Conservation (phyloP, 2,329 filamentous ascomycete species). For the Dactylellina parvicollis region DNA sequence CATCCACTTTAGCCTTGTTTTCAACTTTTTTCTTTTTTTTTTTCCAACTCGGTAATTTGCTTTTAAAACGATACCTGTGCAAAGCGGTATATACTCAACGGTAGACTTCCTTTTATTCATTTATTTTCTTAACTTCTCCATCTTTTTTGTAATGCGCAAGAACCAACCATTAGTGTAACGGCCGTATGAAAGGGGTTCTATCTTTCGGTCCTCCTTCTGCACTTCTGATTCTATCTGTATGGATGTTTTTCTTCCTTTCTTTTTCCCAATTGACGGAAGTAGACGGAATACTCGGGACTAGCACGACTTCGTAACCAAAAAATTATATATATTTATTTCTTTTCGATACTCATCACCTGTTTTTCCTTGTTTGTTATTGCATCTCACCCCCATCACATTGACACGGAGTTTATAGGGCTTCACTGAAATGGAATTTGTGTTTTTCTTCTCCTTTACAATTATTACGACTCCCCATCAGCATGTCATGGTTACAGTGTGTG, state of each 20-base stretch:
- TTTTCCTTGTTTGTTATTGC: slow-evolving; percentile 4
- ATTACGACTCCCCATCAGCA: slow-evolving; percentile 14
- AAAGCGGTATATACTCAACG: slow-evolving; percentile 48
- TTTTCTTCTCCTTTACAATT: slow-evolving; percentile 14
- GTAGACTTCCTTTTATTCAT: slow-evolving; percentile 38
- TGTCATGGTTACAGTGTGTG: slow-evolving; percentile 26
- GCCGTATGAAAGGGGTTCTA: slow-evolving; percentile 46
- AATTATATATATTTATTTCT: slow-evolving; percentile 22
- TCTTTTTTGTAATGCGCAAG: slow-evolving; percentile 48
- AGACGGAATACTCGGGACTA: slow-evolving; percentile 41
- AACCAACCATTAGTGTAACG: slow-evolving; percentile 39
- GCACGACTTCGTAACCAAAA: slow-evolving; percentile 42
- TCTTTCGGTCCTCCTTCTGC: slow-evolving; percentile 10
- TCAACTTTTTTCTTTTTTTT: background rate
- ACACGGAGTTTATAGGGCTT: slow-evolving; percentile 53
- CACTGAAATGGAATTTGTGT: slow-evolving; percentile 39
- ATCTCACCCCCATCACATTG: slow-evolving; percentile 44
- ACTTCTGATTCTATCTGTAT: slow-evolving; percentile 26
- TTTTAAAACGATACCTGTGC: slow-evolving; percentile 45
- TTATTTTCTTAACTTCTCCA: background rate
- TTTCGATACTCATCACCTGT: too few relatives aligned
- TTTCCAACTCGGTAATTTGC: slow-evolving; percentile 7
- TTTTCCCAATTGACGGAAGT: slow-evolving; percentile 46
- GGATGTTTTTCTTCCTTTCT: slow-evolving; percentile 16
- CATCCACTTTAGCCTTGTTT: slow-evolving; percentile 5